Percentiles rank a stretch among this genome's conserved stretches.
Evolutionary conservation across 176 grass and related monocot genomes (phyloP).

Genomic region (Sorghum bicolor): DNA sequence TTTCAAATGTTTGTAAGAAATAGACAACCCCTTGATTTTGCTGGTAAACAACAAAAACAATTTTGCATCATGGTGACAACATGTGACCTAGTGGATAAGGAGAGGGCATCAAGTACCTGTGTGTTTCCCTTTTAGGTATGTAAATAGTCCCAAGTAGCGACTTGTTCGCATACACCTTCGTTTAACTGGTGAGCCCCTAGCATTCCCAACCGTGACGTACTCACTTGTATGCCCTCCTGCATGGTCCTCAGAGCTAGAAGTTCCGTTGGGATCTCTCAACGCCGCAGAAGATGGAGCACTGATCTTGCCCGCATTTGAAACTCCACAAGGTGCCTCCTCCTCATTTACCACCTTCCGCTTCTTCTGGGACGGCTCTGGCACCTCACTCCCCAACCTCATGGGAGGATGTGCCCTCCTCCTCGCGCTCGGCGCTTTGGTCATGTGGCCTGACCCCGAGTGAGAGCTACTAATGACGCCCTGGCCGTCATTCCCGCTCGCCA

Average conservation of each 20-base stretch:
- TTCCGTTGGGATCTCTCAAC: not conserved
- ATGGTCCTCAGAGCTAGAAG: not conserved
- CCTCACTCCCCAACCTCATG: not conserved
- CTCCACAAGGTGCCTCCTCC: not conserved
- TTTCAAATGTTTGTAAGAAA: conserved; percentile 13
- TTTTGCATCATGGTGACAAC: not conserved
- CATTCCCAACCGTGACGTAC: not conserved
- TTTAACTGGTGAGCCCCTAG: conserved; percentile 1
- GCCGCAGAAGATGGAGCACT: not conserved
- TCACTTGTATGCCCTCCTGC: not conserved
- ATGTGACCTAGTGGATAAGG: not conserved
- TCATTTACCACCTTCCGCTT: not conserved
- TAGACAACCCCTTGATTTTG: not conserved
- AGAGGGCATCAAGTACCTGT: conserved; percentile 20
- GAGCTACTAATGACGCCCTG: not conserved
- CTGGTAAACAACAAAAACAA: not conserved
- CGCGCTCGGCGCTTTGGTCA: not conserved
- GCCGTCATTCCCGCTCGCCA: not conserved
- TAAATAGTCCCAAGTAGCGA: conserved; percentile 19
- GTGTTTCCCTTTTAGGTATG: not conserved
- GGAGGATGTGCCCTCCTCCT: conserved; percentile 27
- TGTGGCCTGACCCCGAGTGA: not conserved
- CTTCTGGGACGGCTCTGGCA: not conserved
- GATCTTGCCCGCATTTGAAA: not conserved
- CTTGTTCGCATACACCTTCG: not conserved